phyloP scores from a whole-genome alignment of 1,284 basidiomycete genomes.

The Trametes polyzona region DNA sequence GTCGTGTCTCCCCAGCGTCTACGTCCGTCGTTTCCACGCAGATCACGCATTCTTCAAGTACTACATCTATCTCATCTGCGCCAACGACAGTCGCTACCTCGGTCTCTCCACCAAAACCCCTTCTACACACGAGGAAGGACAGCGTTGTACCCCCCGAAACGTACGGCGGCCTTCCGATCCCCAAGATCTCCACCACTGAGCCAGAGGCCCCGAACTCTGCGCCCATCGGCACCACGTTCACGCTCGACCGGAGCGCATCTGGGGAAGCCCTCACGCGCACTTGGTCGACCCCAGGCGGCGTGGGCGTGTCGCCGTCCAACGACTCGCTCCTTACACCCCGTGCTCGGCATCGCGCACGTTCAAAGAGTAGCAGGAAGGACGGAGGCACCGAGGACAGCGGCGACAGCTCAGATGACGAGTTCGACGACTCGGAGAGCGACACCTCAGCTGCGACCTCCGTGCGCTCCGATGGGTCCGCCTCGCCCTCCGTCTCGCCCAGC shows the following conservation, averaged over 20 bases:
- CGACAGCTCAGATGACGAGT: conserved; percentile 49
- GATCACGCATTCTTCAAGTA: conserved; percentile 27
- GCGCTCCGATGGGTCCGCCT: conserved; percentile 40
- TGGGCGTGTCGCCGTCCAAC: conserved; percentile 25
- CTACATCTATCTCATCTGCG: conserved; percentile 32
- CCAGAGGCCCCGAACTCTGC: conserved; percentile 43
- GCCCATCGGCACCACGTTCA: conserved; percentile 4
- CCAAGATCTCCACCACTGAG: conserved; percentile 55
- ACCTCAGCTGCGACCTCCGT: conserved; percentile 35
- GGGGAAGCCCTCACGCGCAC: conserved; percentile 1
- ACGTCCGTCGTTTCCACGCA: conserved; percentile 32
- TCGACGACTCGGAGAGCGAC: conserved; percentile 35
- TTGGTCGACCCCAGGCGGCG: conserved; percentile 14
- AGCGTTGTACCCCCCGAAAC: conserved; percentile 20
- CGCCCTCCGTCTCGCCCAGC: conserved; percentile 41
- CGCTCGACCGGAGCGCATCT: background rate
- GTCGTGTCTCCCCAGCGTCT: conserved; percentile 36
- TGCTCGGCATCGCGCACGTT: conserved; percentile 28
- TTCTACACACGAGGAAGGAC: conserved; percentile 8
- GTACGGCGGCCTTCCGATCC: conserved; percentile 50
- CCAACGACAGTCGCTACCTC: conserved; percentile 33
- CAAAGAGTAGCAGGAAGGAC: conserved; percentile 13
- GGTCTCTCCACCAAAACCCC: background rate
- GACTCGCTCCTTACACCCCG: conserved; percentile 32
- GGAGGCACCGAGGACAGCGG: conserved; percentile 37